Evolutionary conservation across 106 monocot species (phyloP).

Genomic region (Gastrodia elata): DNA sequence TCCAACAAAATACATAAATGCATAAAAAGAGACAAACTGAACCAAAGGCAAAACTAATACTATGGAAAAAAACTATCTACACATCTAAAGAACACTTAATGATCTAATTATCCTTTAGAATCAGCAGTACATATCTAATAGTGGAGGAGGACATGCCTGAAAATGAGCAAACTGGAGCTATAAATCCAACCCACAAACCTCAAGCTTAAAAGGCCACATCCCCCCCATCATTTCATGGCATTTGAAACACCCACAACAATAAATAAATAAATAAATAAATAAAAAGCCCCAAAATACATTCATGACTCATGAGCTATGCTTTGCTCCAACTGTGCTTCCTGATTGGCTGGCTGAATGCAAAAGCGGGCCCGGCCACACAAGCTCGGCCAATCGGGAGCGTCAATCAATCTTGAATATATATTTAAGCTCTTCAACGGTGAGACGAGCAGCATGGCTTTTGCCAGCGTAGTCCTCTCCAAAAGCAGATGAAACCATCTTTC

Average conservation of each 20-base stretch:
- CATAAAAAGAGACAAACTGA: neutral
- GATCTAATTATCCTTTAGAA: neutral
- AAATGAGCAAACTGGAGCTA: neutral
- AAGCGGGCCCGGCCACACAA: too few species aligned
- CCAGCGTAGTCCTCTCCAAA: slow-evolving; percentile 61
- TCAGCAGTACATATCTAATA: neutral
- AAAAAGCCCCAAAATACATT: too few species aligned
- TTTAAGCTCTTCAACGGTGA: slow-evolving; percentile 70
- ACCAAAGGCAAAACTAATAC: neutral
- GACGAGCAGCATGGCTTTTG: slow-evolving; percentile 29
- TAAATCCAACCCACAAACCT: neutral
- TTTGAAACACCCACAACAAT: neutral
- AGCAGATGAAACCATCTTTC: slow-evolving; percentile 74
- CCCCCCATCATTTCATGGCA: neutral
- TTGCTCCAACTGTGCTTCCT: too few species aligned
- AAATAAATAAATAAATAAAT: too few species aligned
- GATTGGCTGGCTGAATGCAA: too few species aligned
- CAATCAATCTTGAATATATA: slow-evolving; percentile 51
- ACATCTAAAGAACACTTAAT: neutral
- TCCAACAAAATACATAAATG: neutral
- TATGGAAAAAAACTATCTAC: neutral
- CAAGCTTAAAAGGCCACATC: neutral
- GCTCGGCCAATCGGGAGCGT: too few species aligned
- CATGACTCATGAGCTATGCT: too few species aligned
- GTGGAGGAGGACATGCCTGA: neutral